Base-by-base conservation (phyloP, 805 yeast species). In the Teunomyces stri region DNA sequence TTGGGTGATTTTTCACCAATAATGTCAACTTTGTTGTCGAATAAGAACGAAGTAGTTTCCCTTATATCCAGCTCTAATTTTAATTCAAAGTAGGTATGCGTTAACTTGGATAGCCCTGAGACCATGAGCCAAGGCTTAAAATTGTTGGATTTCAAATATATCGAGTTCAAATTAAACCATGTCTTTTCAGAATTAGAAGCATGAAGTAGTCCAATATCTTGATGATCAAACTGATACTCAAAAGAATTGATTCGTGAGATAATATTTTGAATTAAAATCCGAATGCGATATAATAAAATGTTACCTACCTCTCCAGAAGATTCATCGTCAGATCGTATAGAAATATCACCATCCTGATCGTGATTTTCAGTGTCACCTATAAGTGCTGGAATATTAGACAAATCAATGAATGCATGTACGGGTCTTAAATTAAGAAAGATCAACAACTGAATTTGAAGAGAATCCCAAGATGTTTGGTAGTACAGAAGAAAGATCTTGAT, bases 351-450 rank as follows among this genome's bases (percentile, higher is more conserved):
- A 10, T 51, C 53, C 5, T 42, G 41, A 6, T 27, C 41, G 6
- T 45, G 39, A 6, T 44, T 43, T 13, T 11, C 58, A 13, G 52
- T 56, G 30, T 56, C 65, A 3, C 67, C 70, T 6, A 42, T 36
- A 3, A 64, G 47, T 29, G 49, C 57, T 1, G 72, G 71, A 0
- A 67, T 46, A 2, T 51, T 38, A 1, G 45, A 47, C 11, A 66
- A 42, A 33, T 58, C 51, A 2, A 81, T 54, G 46, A 71, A 70
- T 5, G 72, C 70, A 16, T 77, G 64, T 1, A 60, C 50, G 5
- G 63, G 58, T 1, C 74, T 62, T n/a, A 80, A 45, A 41, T 80
- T 70, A 7, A 75, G 55, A 50, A 83, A 80, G 3, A 74, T 53
- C 4, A 69, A 52, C 10, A 80, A 51, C 54, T 81, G 82, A 11